Conservation (phyloP, 371 early-diverging fungal species). For the Saksenaea vasiformis region DNA sequence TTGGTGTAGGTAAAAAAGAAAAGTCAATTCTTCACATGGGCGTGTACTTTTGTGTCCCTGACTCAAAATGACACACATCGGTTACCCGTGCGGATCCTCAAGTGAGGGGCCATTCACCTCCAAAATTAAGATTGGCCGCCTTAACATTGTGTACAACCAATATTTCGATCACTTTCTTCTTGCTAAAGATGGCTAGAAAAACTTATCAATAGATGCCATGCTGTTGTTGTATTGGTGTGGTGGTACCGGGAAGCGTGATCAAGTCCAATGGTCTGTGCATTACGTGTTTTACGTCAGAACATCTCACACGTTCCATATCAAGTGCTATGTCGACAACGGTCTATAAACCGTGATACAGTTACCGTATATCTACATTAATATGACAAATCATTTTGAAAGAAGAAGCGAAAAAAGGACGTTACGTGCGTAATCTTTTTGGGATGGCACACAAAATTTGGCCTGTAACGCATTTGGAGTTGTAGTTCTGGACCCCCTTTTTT, state of each 20-base stretch:
- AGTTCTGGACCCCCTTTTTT: conserved; percentile 4
- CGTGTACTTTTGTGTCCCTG: too few relatives aligned
- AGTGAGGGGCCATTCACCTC: not conserved
- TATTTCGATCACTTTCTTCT: not conserved
- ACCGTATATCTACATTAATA: too few relatives aligned
- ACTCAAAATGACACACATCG: too few relatives aligned
- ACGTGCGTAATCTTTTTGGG: not conserved
- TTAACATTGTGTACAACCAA: not conserved
- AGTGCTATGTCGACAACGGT: too few relatives aligned
- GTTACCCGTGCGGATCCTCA: too few relatives aligned
- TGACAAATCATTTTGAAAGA: too few relatives aligned
- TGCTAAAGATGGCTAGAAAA: not conserved
- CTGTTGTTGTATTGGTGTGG: too few relatives aligned
- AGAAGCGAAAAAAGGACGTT: too few relatives aligned
- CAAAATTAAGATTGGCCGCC: not conserved
- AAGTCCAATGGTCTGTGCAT: not conserved
- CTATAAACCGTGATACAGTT: too few relatives aligned
- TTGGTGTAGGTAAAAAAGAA: too few relatives aligned
- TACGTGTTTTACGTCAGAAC: not conserved
- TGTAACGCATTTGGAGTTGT: not conserved
- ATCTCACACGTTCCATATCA: too few relatives aligned
- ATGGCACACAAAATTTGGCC: not conserved
- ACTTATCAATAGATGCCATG: not conserved
- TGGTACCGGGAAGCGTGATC: not conserved
- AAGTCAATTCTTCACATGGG: too few relatives aligned